Percentiles rank a stretch among this genome's conserved stretches.
Evolutionary conservation across 73 alveolate species (phyloP).

Genomic region (Symbiodinium pilosum): DNA sequence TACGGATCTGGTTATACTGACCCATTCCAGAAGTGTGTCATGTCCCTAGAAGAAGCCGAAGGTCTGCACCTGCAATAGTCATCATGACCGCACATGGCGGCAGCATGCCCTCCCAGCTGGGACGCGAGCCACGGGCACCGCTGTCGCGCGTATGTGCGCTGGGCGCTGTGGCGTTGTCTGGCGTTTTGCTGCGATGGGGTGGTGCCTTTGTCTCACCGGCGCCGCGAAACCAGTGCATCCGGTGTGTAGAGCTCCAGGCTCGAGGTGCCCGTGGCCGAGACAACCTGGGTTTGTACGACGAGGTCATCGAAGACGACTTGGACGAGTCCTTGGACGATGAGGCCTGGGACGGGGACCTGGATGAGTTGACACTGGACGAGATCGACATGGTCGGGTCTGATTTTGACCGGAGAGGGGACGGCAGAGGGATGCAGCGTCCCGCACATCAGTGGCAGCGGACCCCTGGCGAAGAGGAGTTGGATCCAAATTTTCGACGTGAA

Average conservation of each 20-base stretch:
- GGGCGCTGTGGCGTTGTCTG: slow-evolving; percentile 9
- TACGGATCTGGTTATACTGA: too few species aligned
- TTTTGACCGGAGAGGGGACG: not conserved
- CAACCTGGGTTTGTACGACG: not conserved
- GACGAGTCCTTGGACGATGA: not conserved
- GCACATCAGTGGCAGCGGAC: not conserved
- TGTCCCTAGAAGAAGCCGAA: too few species aligned
- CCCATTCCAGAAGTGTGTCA: too few species aligned
- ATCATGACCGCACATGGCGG: not conserved
- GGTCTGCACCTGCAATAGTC: not conserved
- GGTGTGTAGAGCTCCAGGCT: not conserved
- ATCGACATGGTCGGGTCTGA: not conserved
- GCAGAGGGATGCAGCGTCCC: not conserved
- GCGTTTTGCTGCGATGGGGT: not conserved
- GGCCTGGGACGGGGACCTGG: not conserved
- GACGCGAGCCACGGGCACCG: not conserved
- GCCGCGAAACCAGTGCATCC: not conserved
- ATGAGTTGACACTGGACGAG: not conserved
- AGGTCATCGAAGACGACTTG: not conserved
- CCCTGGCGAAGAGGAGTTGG: not conserved
- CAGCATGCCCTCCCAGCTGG: not conserved
- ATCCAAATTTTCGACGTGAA: not conserved
- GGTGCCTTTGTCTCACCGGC: too few species aligned
- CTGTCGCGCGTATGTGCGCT: not conserved
- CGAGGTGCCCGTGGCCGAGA: not conserved